These are phyloP conservation scores for Globisporangium mamillatum DNA, from an alignment of 352 stramenopile species.

Conservation along the genomic window DNA sequence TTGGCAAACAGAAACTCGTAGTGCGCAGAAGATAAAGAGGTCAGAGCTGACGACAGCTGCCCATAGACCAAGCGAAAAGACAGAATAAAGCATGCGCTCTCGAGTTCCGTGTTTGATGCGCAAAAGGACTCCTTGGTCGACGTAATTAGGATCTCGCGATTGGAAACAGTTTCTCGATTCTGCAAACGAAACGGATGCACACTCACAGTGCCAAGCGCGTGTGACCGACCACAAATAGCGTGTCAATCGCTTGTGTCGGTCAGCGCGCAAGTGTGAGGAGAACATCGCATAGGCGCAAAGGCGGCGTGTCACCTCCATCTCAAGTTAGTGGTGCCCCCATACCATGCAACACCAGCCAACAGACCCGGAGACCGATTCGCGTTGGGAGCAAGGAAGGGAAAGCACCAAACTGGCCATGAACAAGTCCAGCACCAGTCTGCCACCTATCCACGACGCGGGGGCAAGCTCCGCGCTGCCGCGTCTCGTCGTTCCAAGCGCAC, in stretches of 20 bases:
- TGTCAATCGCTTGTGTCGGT: neutral
- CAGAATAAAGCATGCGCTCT: constrained; percentile 9
- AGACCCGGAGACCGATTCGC: constrained; percentile 5
- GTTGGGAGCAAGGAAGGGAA: constrained; percentile 11
- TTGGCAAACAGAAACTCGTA: constrained; percentile 3
- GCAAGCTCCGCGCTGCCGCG: constrained; percentile 2
- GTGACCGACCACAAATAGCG: neutral
- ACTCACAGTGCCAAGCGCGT: neutral
- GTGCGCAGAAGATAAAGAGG: neutral
- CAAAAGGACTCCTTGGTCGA: neutral
- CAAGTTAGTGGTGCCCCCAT: neutral
- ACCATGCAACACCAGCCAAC: constrained; percentile 7
- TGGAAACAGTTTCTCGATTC: neutral
- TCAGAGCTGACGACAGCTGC: neutral
- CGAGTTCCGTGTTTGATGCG: neutral
- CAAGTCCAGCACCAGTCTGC: constrained; percentile 4
- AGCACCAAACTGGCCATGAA: neutral
- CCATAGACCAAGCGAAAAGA: constrained; percentile 6
- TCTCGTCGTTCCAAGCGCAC: constrained; percentile 1
- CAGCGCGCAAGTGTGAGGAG: neutral
- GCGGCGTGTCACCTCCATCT: neutral
- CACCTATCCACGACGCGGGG: constrained; percentile 5
- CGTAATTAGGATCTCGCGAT: neutral
- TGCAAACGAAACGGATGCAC: constrained; percentile 9
- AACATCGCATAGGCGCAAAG: neutral